Evolutionary conservation across 208 protist species (phyloP), one percentile per base, ranked within the genome.

Genomic region (Acanthamoeba castellanii): DNA sequence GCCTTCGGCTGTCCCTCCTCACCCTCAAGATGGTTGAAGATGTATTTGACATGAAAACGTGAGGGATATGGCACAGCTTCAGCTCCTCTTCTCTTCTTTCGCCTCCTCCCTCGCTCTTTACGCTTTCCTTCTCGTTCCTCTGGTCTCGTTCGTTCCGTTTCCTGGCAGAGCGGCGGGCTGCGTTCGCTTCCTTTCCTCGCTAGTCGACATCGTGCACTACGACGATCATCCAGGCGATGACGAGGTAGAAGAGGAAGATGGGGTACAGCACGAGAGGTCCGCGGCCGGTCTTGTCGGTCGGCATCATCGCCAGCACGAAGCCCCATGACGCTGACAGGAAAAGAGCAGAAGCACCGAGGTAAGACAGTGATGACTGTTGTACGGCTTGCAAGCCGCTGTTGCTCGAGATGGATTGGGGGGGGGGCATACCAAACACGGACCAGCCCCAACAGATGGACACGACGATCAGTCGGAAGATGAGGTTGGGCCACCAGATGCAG

Each of bases 201-300:
- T 45, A 91, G 27, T 91, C 84, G 25, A 91, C 84, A 47, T 91
- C 84, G 59, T 70, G 84, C 85, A 92, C 64, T 42, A 92, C 85
- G 64, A 98, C 55, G 13, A 98, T 78, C 61, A 99, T 98, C 98
- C 98, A 99, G 37, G 97, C 96, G 52, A 99, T 96, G 70, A 98
- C 97, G 74, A 98, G 81, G 95, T 98, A 99, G 95, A 99, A 99
- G 16, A 99, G 97, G 16, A 85, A 97, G 25, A 99, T 97, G 0
- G 98, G 98, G 96, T 99, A 99, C 14, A 99, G 74, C 13, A 97
- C 98, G 18, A 99, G 96, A 45, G 97, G 32, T 64, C 97, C 96
- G 20, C 97, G 93, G 32, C 78, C 64, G 57, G 57, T 95, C 91
- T 95, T 95, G 20, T 97, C 94, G 11, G 85, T 82, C 45, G 85